Evolutionary conservation across 768 basidiomycete genomes (phyloP), one percentile per base, ranked within the genome.

Genomic region (Naganishia friedmannii): DNA sequence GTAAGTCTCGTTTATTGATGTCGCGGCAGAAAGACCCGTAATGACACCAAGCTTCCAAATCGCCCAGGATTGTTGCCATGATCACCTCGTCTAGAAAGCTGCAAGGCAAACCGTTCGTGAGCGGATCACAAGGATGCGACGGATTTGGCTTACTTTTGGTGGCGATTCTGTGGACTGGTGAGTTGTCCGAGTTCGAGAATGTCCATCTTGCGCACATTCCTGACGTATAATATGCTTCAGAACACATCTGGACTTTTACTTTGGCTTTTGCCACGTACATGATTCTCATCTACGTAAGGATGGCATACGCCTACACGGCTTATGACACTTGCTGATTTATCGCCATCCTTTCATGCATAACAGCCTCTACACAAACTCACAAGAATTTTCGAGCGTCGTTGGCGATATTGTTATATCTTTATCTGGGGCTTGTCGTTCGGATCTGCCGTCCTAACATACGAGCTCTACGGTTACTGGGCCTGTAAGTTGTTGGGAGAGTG

Each of bases 171-270:
- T 79, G 75, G 77, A 76, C 76, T 17, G 75, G 77, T 78, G 45
- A 29, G 77, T 72, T 26, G 55, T 26, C 17, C 42, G 7, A 17
- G 15, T 42, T 42, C 42, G 42, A 17, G 7, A 34, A 28, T 26
- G 46, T 37, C 46, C n/a, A 31, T 13, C 21, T 17, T 56, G 51
- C 46, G 39, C 21, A 39, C 28, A 17, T 19, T n/a, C 17, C 71
- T 34, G 60, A 46, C 66, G 23, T 37, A 4, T 10, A 19, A 53
- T 19, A 10, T 53, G 28, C n/a, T 29, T 2, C 58, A 77, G 80
- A 82, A 73, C 81, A 82, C 67, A 56, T 81, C 13, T 81, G 80
- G 78, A 82, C 80, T 4, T 70, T 81, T 10, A 56, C 73, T n/a
- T 71, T 82, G 2, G 80, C 79, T 37, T 58, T 78, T 13, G 76